A percentile compares a stretch with the other conserved stretches of the same genome.
Evolutionary conservation across 2,329 filamentous ascomycete species (phyloP).

Genomic region (Calonectria honghensis): DNA sequence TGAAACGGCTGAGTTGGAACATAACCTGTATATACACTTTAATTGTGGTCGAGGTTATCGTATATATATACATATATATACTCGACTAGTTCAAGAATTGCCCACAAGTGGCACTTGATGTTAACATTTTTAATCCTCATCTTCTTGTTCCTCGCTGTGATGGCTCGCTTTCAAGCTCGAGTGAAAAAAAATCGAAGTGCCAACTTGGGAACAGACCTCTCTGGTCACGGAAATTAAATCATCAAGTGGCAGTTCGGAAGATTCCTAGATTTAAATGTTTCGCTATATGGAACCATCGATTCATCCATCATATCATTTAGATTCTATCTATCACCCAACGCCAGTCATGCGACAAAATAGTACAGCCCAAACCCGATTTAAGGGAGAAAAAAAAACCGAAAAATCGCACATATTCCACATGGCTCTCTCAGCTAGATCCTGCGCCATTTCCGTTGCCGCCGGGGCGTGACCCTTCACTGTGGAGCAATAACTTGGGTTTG

Average conservation of each 20-base stretch:
- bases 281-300: conserved; percentile 35
- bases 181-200: not conserved
- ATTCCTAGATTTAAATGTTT: conserved; percentile 25
- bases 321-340: conserved; percentile 51
- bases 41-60: conserved; percentile 46
- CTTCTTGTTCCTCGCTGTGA: not conserved
- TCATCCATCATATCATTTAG: conserved; percentile 44
- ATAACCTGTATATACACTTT: conserved; percentile 49
- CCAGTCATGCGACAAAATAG: conserved; percentile 53
- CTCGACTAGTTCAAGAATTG: conserved; percentile 41
- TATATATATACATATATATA: conserved; percentile 29
- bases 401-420: conserved; percentile 7
- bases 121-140: conserved; percentile 36
- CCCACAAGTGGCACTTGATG: conserved; percentile 44
- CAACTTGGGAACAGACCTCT: not conserved
- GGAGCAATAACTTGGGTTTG: conserved; percentile 91
- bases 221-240: not conserved
- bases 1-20: conserved; percentile 41
- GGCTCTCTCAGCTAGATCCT: conserved; percentile 47
- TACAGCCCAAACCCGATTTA: conserved; percentile 39
- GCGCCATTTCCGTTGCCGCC: conserved; percentile 55
- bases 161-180: not conserved
- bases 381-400: conserved; percentile 1
- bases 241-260: not conserved
- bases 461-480: conserved; percentile 71